These are phyloP conservation scores for Eurotiales sp. DNA, from an alignment of 2,329 filamentous ascomycete species.

Conservation along the genomic window DNA sequence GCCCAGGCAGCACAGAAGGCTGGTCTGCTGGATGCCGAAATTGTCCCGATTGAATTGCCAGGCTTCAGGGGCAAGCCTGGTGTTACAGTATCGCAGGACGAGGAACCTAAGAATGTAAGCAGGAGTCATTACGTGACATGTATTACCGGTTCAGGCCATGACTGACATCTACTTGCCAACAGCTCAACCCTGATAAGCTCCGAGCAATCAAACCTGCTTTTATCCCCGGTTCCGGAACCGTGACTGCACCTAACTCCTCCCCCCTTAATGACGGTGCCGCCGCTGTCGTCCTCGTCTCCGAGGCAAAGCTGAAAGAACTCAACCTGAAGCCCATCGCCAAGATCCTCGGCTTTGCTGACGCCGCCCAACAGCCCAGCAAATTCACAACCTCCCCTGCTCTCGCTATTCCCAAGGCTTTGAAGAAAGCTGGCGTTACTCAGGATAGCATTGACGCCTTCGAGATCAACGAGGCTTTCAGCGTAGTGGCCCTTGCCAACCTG, in stretches of 20 bases:
- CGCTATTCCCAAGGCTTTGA: slow-evolving; percentile 94
- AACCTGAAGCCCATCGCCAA: slow-evolving; percentile 88
- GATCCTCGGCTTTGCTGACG: slow-evolving; percentile 96
- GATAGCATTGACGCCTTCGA: slow-evolving; percentile 87
- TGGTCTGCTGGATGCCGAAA: slow-evolving; percentile 80
- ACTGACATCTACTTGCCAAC: slow-evolving; percentile 3
- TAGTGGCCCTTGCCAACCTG: slow-evolving; percentile 93
- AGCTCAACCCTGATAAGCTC: slow-evolving; percentile 76
- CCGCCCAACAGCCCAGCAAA: slow-evolving; percentile 83
- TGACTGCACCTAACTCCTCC: slow-evolving; percentile 94
- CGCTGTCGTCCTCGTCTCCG: slow-evolving; percentile 87
- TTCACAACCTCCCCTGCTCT: slow-evolving; percentile 93
- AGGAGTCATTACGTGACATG: background rate
- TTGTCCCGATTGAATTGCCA: slow-evolving; percentile 81
- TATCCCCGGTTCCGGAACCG: slow-evolving; percentile 71
- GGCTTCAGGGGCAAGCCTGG: slow-evolving; percentile 87
- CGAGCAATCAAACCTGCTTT: slow-evolving; percentile 81
- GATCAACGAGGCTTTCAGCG: slow-evolving; percentile 99
- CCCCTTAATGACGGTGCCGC: slow-evolving; percentile 93
- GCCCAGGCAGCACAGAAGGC: slow-evolving; percentile 80
- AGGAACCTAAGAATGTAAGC: slow-evolving; percentile 85
- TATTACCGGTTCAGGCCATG: background rate
- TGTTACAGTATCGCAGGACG: slow-evolving; percentile 75
- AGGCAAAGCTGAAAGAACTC: slow-evolving; percentile 89
- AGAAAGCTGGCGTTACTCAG: slow-evolving; percentile 80